A percentile compares a stretch with the other conserved stretches of the same genome.
phyloP scores from a whole-genome alignment of 257 asterid species.

The Solanum pinnatisectum region DNA sequence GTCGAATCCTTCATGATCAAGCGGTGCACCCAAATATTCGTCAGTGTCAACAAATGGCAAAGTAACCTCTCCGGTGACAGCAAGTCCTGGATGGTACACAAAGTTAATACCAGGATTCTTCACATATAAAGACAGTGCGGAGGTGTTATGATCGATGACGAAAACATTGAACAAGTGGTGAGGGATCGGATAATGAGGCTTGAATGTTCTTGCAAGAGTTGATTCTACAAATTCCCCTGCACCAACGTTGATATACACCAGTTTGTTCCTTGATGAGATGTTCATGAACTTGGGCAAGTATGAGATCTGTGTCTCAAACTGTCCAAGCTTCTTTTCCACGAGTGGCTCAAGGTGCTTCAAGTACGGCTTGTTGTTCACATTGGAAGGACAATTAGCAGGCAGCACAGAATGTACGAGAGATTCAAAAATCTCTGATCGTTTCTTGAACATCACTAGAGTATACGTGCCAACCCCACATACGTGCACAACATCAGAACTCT shows the following conservation, averaged over 20 bases:
- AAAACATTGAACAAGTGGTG: slow-evolving; percentile 38
- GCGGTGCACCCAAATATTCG: slow-evolving; percentile 49
- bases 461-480: slow-evolving; percentile 43
- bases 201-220: slow-evolving; percentile 27
- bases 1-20: slow-evolving; percentile 60
- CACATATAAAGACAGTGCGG: slow-evolving; percentile 54
- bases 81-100: slow-evolving; percentile 60
- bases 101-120: slow-evolving; percentile 63
- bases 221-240: slow-evolving; percentile 52
- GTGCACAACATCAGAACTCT: slow-evolving; percentile 49
- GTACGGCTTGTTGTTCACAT: slow-evolving; percentile 40
- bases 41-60: slow-evolving; percentile 28
- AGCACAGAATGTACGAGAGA: slow-evolving; percentile 41
- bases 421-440: slow-evolving; percentile 27
- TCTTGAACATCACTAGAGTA: slow-evolving; percentile 53
- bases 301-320: slow-evolving; percentile 9
- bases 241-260: slow-evolving; percentile 65
- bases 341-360: slow-evolving; percentile 66
- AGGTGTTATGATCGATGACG: slow-evolving; percentile 59
- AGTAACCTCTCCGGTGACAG: slow-evolving; percentile 26
- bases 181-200: slow-evolving; percentile 34
- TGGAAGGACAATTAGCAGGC: slow-evolving; percentile 57
- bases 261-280: slow-evolving; percentile 61
- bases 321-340: background rate
- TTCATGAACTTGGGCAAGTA: slow-evolving; percentile 60